A percentile compares a stretch with the other conserved stretches of the same genome.
Conservation (phyloP, 257 asterid genomes). For the Anisodus acutangulus region DNA sequence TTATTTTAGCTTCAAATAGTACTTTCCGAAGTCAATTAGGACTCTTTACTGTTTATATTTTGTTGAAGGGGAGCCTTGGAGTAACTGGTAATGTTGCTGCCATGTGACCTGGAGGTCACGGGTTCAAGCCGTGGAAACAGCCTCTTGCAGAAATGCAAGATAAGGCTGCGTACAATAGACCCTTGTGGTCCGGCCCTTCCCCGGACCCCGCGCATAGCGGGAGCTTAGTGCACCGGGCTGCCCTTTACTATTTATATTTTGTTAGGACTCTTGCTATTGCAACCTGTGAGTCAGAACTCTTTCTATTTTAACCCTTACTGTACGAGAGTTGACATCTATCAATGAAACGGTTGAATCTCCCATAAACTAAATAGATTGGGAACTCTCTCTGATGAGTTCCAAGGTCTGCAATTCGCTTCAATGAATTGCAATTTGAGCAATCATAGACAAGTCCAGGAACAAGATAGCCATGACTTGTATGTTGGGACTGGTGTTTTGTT, state of each 20-base stretch:
- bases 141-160: too few species aligned
- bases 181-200: too few species aligned
- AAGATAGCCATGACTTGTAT: not conserved
- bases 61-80: too few species aligned
- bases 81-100: too few species aligned
- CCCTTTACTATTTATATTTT: not conserved
- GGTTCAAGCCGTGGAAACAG: too few species aligned
- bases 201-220: too few species aligned
- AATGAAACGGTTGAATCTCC: not conserved
- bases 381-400: not conserved
- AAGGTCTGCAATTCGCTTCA: not conserved
- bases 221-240: too few species aligned
- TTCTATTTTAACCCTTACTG: not conserved
- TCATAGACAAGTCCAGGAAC: not conserved
- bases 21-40: not conserved
- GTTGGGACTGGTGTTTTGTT: slow-evolving; percentile 5
- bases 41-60: not conserved
- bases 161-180: too few species aligned
- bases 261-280: not conserved
- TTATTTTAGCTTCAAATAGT: not conserved
- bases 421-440: not conserved
- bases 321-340: not conserved
- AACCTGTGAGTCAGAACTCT: not conserved
- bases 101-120: too few species aligned
- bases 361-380: not conserved